Evolutionary conservation across 441 rosid species (phyloP).

Genomic region (Aquilaria agallochum): DNA sequence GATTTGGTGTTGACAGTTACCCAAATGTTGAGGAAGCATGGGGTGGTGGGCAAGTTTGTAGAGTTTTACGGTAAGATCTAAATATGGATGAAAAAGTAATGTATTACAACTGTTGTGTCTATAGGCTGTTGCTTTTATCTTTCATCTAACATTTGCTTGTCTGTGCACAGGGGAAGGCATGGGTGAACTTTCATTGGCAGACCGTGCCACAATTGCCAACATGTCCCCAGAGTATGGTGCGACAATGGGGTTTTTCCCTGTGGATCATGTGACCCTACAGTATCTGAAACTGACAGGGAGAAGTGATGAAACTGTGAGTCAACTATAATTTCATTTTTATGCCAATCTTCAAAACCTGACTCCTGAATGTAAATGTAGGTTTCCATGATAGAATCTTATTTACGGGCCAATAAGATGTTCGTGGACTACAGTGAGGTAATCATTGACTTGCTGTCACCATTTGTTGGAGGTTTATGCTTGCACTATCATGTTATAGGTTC

Average conservation of each 20-base stretch:
- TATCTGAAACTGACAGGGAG: conserved; percentile 85
- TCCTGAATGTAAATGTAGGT: conserved; percentile 45
- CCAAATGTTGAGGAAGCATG: conserved; percentile 70
- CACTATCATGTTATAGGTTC: conserved; percentile 10
- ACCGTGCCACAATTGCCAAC: conserved; percentile 94
- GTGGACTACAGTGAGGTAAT: conserved; percentile 88
- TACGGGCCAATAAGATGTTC: conserved; percentile 90
- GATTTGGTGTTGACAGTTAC: conserved; percentile 72
- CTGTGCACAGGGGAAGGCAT: conserved; percentile 84
- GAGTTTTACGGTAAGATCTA: conserved; percentile 50
- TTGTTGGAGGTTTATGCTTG: background rate
- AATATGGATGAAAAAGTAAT: too few relatives aligned
- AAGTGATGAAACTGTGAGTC: conserved; percentile 71
- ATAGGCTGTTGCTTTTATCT: conserved; percentile 14
- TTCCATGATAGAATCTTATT: conserved; percentile 83
- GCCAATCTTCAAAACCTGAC: conserved; percentile 18
- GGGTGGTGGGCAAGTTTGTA: conserved; percentile 73
- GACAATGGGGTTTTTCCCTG: conserved; percentile 98
- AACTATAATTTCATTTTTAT: background rate
- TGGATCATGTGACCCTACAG: conserved; percentile 83
- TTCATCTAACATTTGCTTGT: conserved; percentile 2
- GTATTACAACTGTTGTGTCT: background rate
- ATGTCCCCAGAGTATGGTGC: conserved; percentile 99
- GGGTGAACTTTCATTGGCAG: conserved; percentile 86
- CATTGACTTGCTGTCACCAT: background rate